Conservation (phyloP, 176 grass and related monocot genomes). For the Neostapfia colusana region DNA sequence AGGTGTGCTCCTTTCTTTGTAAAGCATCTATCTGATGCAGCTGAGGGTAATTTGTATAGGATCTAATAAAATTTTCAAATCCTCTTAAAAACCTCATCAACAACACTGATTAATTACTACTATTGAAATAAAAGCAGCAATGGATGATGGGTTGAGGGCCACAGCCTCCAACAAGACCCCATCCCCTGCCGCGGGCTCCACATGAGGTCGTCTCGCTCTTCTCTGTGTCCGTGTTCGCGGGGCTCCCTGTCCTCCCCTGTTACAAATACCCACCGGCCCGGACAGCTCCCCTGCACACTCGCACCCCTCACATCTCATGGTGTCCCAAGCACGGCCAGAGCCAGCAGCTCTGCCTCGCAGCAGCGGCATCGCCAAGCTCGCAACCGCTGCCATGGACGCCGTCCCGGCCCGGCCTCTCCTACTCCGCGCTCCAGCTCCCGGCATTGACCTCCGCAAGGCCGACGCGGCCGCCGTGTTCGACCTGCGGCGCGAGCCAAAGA, state of each 20-base stretch:
- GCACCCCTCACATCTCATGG: constrained; percentile 45
- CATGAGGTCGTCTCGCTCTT: background rate
- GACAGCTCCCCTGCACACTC: constrained; percentile 40
- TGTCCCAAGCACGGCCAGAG: constrained; percentile 37
- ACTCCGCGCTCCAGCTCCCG: background rate
- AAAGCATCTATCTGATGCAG: too few relatives aligned
- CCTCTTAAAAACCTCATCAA: too few relatives aligned
- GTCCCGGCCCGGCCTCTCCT: constrained; percentile 35
- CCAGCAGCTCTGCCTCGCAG: constrained; percentile 11
- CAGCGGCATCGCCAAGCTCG: constrained; percentile 12
- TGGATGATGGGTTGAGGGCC: background rate
- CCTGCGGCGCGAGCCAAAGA: constrained; percentile 48
- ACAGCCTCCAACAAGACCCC: background rate
- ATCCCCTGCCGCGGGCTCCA: background rate
- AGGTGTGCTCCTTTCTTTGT: too few relatives aligned
- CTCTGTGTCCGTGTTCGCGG: constrained; percentile 16
- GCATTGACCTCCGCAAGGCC: constrained; percentile 34
- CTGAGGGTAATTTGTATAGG: too few relatives aligned
- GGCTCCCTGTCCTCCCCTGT: constrained; percentile 16
- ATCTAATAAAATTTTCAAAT: too few relatives aligned
- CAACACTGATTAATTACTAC: too few relatives aligned
- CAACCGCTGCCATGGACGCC: constrained; percentile 44
- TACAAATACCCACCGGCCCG: constrained; percentile 69
- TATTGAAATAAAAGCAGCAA: too few relatives aligned
- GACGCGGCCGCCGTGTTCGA: constrained; percentile 33